phyloP scores from a whole-genome alignment of 1,139 yeast genomes.

The Arxiozyma bovina region DNA sequence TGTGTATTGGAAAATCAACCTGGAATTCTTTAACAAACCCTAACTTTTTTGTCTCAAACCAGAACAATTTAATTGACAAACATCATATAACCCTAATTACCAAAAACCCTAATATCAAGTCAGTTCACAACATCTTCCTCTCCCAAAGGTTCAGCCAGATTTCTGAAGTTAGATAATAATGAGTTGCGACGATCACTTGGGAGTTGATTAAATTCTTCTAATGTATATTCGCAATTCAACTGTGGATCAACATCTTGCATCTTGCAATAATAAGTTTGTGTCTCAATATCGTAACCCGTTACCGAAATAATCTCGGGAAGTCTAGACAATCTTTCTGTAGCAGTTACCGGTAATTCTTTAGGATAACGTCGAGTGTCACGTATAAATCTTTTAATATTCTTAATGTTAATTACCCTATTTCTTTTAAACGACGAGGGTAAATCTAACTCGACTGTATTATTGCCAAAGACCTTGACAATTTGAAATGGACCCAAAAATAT shows the following conservation, averaged over 20 bases:
- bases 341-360: not conserved
- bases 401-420: slow-evolving; percentile 7
- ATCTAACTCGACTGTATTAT: slow-evolving; percentile 11
- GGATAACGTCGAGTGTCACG: not conserved
- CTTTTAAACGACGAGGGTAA: slow-evolving; percentile 4
- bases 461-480: slow-evolving; percentile 6
- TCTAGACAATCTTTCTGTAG: not conserved
- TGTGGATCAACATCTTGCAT: slow-evolving; percentile 6
- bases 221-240: not conserved
- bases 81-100: no score
- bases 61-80: no score
- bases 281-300: slow-evolving; percentile 4
- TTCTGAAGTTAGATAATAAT: not conserved
- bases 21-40: no score
- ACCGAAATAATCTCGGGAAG: slow-evolving; percentile 2
- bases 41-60: no score
- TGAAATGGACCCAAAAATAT: slow-evolving; percentile 10
- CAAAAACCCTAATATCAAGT: no score
- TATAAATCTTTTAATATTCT: slow-evolving; percentile 1
- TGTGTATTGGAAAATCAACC: no score
- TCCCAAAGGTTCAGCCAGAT: not conserved
- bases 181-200: not conserved
- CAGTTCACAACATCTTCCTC: slow-evolving; percentile 1
- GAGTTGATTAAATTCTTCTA: slow-evolving; percentile 3
- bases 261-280: slow-evolving; percentile 4